Evolutionary conservation across 176 grass and related monocot genomes (phyloP), one percentile per base, ranked within the genome.

Genomic region (Neostapfia colusana): DNA sequence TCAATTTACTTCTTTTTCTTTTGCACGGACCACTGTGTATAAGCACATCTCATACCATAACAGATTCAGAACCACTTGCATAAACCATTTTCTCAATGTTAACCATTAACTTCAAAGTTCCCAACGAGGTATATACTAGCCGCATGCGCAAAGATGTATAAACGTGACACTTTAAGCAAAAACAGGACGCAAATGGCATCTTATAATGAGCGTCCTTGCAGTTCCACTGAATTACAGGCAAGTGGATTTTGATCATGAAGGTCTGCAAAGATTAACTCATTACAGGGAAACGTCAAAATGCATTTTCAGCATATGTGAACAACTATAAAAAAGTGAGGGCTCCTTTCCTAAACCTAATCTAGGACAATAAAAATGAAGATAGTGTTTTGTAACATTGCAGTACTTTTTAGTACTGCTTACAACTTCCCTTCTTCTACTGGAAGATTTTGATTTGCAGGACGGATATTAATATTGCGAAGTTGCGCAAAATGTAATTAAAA

Each of bases 111-210:
- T 23, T 25, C n/a, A 45, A 57, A 11, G 48, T 23, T 67, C n/a
- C 1, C 25, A 67, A 67, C 27, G 65, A 67, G 4, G 36, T 2
- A 41, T 63, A 65, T 11, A 65, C 17, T 28, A 73, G 58, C 20
- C 2, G 5, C 6, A 63, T 60, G 18, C 8, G 43, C 23, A 24
- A 84, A 69, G 70, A 74, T 58, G 76, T 55, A 64, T 70, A 46
- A 55, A 63, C 16, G 4, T 75, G 24, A 17, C 12, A 66, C 31
- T 28, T 39, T 54, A 11, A 79, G 27, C 4, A 59, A 88, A 88
- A 40, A 63, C 36, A 69, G 56, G 51, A 74, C 21, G 63, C 69
- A 79, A 69, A 59, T 74, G 51, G 63, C 38, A 68, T 79, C 63
- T 54, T 79, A 62, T 74, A 68, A 43, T 7, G 14, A 7, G 17